Conservation (phyloP, 2,329 filamentous ascomycete species). For the Cladosporium velox region DNA sequence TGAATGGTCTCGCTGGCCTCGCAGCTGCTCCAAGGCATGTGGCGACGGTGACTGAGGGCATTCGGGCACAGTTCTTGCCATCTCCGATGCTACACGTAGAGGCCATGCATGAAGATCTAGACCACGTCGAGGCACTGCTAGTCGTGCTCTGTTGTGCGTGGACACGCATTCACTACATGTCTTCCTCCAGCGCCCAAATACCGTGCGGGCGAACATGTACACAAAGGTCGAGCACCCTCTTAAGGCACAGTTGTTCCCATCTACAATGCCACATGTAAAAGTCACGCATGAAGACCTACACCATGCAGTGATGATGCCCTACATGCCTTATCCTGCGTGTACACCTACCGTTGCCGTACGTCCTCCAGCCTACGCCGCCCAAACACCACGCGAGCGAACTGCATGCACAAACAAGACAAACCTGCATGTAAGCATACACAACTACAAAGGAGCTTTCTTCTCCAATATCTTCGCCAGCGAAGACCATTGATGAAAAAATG, state of each 20-base stretch:
- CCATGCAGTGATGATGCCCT: too few species aligned
- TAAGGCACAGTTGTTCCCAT: neutral
- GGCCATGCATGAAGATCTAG: neutral
- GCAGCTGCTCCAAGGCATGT: neutral
- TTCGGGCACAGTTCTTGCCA: neutral
- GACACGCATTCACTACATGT: neutral
- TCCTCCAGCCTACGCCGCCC: neutral
- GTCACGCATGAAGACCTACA: neutral
- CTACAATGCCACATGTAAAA: neutral
- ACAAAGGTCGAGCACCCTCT: neutral
- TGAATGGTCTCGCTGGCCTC: neutral
- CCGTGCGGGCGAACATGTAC: neutral
- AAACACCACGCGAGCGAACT: neutral
- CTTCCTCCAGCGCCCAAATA: neutral
- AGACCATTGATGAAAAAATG: neutral
- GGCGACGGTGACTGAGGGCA: too few species aligned
- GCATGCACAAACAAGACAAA: neutral
- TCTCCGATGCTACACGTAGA: neutral
- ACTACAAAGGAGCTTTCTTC: neutral
- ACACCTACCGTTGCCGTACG: neutral
- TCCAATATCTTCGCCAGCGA: slow-evolving; percentile 11
- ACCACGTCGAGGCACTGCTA: neutral
- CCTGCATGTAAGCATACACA: neutral
- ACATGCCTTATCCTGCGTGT: too few species aligned
- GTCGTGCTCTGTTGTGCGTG: neutral